Conservation (phyloP, 306 rosid species). For the Castanea mollissima region DNA sequence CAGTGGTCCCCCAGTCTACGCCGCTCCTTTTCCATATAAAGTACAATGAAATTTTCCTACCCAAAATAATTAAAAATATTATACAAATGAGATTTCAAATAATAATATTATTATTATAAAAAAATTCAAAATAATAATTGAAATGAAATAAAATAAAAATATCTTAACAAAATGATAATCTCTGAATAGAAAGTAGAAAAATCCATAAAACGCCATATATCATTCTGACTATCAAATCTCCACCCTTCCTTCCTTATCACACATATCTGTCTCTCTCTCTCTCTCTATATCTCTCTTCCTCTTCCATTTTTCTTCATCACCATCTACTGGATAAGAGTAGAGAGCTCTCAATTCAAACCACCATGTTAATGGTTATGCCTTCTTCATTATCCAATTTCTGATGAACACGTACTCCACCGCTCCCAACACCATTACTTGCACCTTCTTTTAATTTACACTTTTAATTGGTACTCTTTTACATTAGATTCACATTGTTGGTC, state of each 20-base stretch:
- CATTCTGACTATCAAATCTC: conserved; percentile 74
- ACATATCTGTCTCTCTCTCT: conserved; percentile 14
- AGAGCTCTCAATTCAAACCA: conserved; percentile 3
- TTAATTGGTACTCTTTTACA: too few species aligned
- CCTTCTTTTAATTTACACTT: neutral
- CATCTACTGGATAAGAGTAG: conserved; percentile 23
- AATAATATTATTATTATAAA: too few species aligned
- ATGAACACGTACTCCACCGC: conserved; percentile 22
- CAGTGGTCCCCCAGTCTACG: neutral
- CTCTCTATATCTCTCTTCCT: conserved; percentile 31
- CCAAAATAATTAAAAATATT: too few species aligned
- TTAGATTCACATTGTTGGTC: neutral
- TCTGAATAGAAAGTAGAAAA: conserved; percentile 9
- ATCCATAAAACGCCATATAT: conserved; percentile 46
- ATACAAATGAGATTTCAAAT: too few species aligned
- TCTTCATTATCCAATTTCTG: conserved; percentile 46
- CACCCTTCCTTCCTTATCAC: conserved; percentile 97
- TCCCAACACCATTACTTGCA: conserved; percentile 3
- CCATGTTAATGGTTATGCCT: conserved; percentile 15
- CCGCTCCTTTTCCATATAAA: conserved; percentile 8
- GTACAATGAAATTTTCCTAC: neutral
- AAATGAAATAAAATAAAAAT: neutral
- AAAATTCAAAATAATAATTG: too few species aligned
- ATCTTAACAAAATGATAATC: conserved; percentile 23
- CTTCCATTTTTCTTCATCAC: conserved; percentile 8